Evolutionary conservation across 352 stramenopile species (phyloP).

Genomic region (Thalassiosira sp.): DNA sequence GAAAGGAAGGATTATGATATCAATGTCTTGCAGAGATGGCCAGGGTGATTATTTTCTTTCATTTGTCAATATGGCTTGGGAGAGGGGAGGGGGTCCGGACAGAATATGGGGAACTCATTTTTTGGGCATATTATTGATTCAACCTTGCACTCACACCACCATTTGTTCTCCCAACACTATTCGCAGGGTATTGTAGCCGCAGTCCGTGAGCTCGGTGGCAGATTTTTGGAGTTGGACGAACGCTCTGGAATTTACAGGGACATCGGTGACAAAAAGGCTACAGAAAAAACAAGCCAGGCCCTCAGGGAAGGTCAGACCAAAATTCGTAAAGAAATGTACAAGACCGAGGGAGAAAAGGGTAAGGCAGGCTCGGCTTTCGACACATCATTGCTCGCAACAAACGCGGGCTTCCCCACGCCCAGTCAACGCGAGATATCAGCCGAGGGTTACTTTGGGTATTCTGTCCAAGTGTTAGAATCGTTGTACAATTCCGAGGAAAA

Average conservation of each 20-base stretch:
- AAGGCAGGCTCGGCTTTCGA: constrained; percentile 1
- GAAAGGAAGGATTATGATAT: too few species aligned
- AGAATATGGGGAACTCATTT: too few species aligned
- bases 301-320: constrained; percentile 34
- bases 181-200: constrained; percentile 35
- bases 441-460: constrained; percentile 32
- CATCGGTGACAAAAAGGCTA: constrained; percentile 37
- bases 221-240: constrained; percentile 43
- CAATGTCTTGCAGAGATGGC: too few species aligned
- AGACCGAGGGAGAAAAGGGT: too few species aligned
- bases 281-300: constrained; percentile 40
- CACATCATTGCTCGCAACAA: constrained; percentile 5
- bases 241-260: constrained; percentile 16
- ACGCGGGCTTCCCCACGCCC: background rate
- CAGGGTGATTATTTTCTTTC: too few species aligned
- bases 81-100: too few species aligned
- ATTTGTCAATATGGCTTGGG: too few species aligned
- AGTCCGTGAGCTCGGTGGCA: constrained; percentile 25
- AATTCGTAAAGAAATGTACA: constrained; percentile 30
- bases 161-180: too few species aligned
- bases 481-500: constrained; percentile 19
- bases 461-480: constrained; percentile 23
- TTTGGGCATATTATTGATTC: too few species aligned
- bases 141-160: too few species aligned
- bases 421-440: constrained; percentile 6